phyloP scores from a whole-genome alignment of 768 basidiomycete species.

The Mycena olivaceomarginata region DNA sequence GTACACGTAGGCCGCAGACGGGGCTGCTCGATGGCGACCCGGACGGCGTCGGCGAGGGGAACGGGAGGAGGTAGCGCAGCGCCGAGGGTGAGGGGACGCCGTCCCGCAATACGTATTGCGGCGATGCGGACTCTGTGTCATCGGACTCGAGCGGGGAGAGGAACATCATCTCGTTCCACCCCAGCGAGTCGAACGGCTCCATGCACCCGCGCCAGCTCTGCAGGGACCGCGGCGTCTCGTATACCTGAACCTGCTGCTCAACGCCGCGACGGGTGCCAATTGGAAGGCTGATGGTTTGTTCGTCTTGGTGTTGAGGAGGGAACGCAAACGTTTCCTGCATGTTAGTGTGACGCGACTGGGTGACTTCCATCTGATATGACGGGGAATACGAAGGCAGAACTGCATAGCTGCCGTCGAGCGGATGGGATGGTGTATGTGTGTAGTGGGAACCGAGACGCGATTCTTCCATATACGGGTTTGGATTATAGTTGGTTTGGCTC shows the following conservation, averaged over 20 bases:
- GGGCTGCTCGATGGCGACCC: neutral
- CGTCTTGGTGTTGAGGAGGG: neutral
- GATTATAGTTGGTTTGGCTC: neutral
- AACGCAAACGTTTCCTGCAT: neutral
- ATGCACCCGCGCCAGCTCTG: neutral
- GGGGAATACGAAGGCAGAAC: neutral
- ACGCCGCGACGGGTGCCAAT: neutral
- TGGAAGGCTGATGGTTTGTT: neutral
- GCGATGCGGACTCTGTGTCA: neutral
- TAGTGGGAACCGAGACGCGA: conserved; percentile 1
- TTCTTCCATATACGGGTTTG: neutral
- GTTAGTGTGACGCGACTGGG: neutral
- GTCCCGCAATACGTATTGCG: neutral
- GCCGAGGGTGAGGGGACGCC: neutral
- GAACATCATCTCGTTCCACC: conserved; percentile 22
- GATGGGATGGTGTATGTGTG: neutral
- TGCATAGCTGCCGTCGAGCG: too few species aligned
- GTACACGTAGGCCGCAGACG: neutral
- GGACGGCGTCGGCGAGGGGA: neutral
- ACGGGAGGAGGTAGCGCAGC: neutral
- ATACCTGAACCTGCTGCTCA: conserved; percentile 9
- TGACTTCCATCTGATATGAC: neutral
- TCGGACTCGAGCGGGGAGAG: conserved; percentile 5
- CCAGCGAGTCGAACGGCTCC: neutral
- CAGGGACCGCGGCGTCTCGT: neutral